Evolutionary conservation across 108 stramenopile species (phyloP), one percentile per base, ranked within the genome.

Genomic region (Pseudonitzschia multiseries): DNA sequence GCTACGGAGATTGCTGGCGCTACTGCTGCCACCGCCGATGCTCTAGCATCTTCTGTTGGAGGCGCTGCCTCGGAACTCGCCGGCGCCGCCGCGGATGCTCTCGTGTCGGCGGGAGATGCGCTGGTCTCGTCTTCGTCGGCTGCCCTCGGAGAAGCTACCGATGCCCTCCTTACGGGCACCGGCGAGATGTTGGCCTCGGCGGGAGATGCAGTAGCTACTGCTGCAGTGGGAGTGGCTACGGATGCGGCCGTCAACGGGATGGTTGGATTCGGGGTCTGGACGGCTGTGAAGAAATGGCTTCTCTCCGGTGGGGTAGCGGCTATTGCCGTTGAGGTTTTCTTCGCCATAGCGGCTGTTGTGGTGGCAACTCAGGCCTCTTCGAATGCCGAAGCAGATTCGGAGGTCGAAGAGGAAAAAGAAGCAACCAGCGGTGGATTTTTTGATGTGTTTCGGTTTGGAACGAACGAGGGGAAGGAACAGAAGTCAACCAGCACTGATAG

Each of bases 151-250:
- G 33, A n/a, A 43, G 44, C 65, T 13, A 33, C 22, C 0, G 65
- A 65, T 46, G 65, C 0, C 14, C 21, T 65, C 10, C 18, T 46
- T 42, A 44, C 32, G 31, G 65, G 65, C 24, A 46, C 44, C 17
- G 65, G 65, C 12, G 65, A 65, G n/a, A 17, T 65, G 31, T 43
- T 65, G 42, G 36, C 65, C 31, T 65, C 65, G 42, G 65, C 65
- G 10, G 65, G 65, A 20, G 65, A 65, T 43, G 65, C 65, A n/a
- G 32, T 65, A 22, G 65, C 41, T 18, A 46, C 65, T 43, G 41
- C 65, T 22, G 65, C 42, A 9, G 44, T 65, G 12, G 65, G 41
- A 24, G 32, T 44, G 24, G 65, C 32, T 42, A 65, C 43, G 21
- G 65, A 65, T 43, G 0, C 36, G 26, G 65, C 65, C 10, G 32